Evolutionary conservation across 345 rosid species (phyloP), one percentile per base, ranked within the genome.

Genomic region (Gossypium raimondii): DNA sequence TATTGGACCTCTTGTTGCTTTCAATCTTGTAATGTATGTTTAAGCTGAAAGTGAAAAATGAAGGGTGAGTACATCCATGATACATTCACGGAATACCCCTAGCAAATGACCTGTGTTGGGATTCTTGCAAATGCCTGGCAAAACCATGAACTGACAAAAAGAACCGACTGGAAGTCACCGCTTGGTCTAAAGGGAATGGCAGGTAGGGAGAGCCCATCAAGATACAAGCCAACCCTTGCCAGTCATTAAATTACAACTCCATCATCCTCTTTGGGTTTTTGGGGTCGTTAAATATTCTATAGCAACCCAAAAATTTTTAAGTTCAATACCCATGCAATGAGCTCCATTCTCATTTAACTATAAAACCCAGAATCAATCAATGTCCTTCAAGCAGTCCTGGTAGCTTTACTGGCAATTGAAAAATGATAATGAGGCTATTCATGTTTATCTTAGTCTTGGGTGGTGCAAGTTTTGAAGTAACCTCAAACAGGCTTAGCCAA

Each of bases 401-500:
- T 25, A 60, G 65, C 43, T 10, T 27, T 27, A 12, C 41, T 43
- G 48, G 24, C 24, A 62, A 16, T 63, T 22, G 65, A 38, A 61
- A 27, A 41, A 22, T 79, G 81, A 18, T 67, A 38, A 11, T 81
- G 77, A 81, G 77, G 81, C 65, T 84, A 2, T 24, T 84, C 25
- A 16, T 77, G 72, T 66, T 84, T 18, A 62, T 75, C 53, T 38
- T 84, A 55, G 50, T 82, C 50, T 62, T 82, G 12, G 79, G 27
- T 65, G 70, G n/a, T 20, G 76, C 77, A 55, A 77, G 57, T 41
- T 67, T 72, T 43, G 66, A 11, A 51, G 47, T 55, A 27, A 25
- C 52, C 18, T 29, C 81, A 48, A 73, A 70, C 38, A 52, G 58
- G 62, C 51, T 84, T 18, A 58, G 57, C 8, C 43, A 76, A 60